Percentiles rank a stretch among this genome's conserved stretches.
Conservation (phyloP, 78 protist genomes). For the Dictyostelium intermedium region DNA sequence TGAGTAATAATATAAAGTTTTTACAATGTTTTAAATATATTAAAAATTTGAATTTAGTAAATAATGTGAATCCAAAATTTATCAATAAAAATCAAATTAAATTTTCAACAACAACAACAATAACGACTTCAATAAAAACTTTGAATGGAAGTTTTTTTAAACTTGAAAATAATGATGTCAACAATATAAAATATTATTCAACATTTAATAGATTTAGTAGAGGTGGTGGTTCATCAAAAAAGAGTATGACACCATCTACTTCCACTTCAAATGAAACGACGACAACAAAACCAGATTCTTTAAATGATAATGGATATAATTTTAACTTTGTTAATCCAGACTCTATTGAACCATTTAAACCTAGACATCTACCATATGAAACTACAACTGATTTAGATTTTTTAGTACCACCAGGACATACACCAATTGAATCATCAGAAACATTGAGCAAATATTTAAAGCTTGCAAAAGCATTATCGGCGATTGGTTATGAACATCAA, state of each 20-base stretch:
- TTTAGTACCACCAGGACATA: constrained; percentile 11
- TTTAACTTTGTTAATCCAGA: constrained; percentile 27
- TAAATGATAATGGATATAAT: not conserved
- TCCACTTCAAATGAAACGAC: not conserved
- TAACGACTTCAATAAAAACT: not conserved
- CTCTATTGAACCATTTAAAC: not conserved
- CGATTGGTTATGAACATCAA: constrained; percentile 64
- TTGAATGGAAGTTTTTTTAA: not conserved
- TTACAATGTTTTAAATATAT: not conserved
- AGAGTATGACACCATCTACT: not conserved
- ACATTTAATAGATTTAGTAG: not conserved
- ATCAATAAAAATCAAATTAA: not conserved
- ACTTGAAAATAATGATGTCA: not conserved
- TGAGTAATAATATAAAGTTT: constrained; percentile 12
- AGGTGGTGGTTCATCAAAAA: not conserved
- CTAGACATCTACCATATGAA: constrained; percentile 55
- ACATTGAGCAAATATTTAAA: constrained; percentile 3
- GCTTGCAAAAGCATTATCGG: constrained; percentile 41
- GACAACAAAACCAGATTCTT: not conserved
- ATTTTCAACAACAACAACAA: not conserved
- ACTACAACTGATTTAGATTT: constrained; percentile 35
- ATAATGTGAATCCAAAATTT: not conserved
- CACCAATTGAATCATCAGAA: not conserved
- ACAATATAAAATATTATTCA: not conserved
- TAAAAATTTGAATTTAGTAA: not conserved